These are phyloP conservation scores for Cyberlindnera nakhonratchasimensis DNA, from an alignment of 805 yeast species.

Conservation along the genomic window DNA sequence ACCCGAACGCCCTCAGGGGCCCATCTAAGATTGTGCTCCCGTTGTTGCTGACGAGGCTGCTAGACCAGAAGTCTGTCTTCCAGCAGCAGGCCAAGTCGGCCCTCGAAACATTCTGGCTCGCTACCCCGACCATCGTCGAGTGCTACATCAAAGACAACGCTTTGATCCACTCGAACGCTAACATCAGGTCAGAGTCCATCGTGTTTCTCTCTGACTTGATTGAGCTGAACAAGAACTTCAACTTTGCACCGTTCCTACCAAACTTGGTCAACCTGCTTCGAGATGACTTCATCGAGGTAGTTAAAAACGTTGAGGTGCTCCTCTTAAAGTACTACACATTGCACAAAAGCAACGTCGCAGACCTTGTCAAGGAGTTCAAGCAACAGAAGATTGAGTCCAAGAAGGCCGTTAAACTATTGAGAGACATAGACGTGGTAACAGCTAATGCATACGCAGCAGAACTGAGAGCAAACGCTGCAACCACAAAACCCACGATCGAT, in stretches of 20 bases:
- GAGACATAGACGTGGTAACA: constrained; percentile 19
- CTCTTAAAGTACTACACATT: constrained; percentile 24
- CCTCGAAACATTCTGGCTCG: constrained; percentile 51
- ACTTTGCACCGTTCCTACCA: constrained; percentile 29
- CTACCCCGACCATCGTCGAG: constrained; percentile 48
- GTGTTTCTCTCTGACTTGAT: constrained; percentile 42
- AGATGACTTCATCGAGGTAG: constrained; percentile 26
- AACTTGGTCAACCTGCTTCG: constrained; percentile 26
- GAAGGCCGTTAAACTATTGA: constrained; percentile 16
- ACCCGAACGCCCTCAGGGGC: constrained; percentile 38
- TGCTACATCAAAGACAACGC: constrained; percentile 41
- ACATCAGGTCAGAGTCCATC: constrained; percentile 42
- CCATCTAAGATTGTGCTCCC: constrained; percentile 48
- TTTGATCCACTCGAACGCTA: constrained; percentile 36
- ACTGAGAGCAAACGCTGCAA: constrained; percentile 3
- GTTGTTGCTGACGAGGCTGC: constrained; percentile 44
- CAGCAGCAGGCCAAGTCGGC: constrained; percentile 47
- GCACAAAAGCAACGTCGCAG: constrained; percentile 19
- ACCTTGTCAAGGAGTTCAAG: constrained; percentile 22
- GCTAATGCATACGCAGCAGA: constrained; percentile 23
- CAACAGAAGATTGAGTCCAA: constrained; percentile 23
- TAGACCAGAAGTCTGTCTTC: constrained; percentile 37
- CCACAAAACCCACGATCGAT: constrained; percentile 24
- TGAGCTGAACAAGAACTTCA: constrained; percentile 33
- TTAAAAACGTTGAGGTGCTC: constrained; percentile 26